phyloP scores from a whole-genome alignment of 2,329 filamentous ascomycete species.

The Fusarium sp. region DNA sequence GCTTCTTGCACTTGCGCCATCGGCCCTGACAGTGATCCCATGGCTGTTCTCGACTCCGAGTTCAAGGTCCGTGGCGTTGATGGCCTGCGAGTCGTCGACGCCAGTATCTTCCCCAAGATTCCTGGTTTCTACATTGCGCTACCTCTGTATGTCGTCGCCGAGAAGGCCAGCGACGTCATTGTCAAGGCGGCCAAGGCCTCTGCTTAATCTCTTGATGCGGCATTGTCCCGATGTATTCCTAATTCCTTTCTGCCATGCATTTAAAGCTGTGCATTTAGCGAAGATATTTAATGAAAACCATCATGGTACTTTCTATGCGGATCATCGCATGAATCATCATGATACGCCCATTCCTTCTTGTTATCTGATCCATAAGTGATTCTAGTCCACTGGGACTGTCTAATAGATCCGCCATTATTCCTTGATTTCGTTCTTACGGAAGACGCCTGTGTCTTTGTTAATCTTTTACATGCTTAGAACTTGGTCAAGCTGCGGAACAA shows the following conservation, averaged over 20 bases:
- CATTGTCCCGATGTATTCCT: background rate
- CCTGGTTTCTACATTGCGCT: conserved; percentile 34
- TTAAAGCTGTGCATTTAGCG: background rate
- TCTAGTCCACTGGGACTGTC: too few species aligned
- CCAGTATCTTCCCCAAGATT: conserved; percentile 58
- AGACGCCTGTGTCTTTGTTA: background rate
- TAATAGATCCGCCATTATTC: background rate
- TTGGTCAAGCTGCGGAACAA: too few species aligned
- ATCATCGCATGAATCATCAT: background rate
- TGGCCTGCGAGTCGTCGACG: conserved; percentile 70
- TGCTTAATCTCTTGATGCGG: background rate
- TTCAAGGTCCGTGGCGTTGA: conserved; percentile 67
- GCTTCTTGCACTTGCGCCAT: conserved; percentile 48
- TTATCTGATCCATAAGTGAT: too few species aligned
- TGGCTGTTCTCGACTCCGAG: conserved; percentile 59
- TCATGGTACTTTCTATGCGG: background rate
- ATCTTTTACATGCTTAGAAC: too few species aligned
- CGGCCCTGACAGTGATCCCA: conserved; percentile 44
- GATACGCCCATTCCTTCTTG: too few species aligned
- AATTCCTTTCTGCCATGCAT: background rate
- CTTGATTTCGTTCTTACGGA: conserved; percentile 25
- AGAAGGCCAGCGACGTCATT: conserved; percentile 62
- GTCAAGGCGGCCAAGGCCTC: conserved; percentile 40
- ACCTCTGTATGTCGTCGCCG: conserved; percentile 55
- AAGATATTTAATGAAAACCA: background rate